These are phyloP conservation scores for Quercus engelmannii DNA, from an alignment of 306 rosid species.

Conservation along the genomic window DNA sequence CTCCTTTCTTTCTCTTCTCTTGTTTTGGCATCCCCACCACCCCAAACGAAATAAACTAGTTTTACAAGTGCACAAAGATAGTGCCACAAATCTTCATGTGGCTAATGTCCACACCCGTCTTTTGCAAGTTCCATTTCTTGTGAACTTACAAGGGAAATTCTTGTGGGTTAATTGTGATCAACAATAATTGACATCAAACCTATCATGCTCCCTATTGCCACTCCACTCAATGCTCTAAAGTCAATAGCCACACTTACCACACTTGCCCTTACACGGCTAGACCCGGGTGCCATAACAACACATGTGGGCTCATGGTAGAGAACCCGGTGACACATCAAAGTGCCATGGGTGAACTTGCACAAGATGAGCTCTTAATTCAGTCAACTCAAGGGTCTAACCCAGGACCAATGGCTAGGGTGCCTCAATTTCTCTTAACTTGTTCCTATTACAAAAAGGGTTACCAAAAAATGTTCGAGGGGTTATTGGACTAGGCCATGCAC, in stretches of 20 bases:
- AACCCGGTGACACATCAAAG: conserved; percentile 48
- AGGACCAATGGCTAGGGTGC: conserved; percentile 23
- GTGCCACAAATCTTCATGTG: conserved; percentile 41
- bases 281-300: conserved; percentile 52
- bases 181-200: conserved; percentile 26
- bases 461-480: conserved; percentile 42
- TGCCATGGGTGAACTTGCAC: conserved; percentile 41
- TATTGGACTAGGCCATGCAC: conserved; percentile 40
- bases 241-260: conserved; percentile 36
- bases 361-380: conserved; percentile 36
- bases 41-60: conserved; percentile 26
- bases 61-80: conserved; percentile 33
- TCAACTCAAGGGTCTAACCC: conserved; percentile 17
- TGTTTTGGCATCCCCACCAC: neutral
- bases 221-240: conserved; percentile 48
- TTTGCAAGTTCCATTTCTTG: conserved; percentile 16
- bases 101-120: conserved; percentile 39
- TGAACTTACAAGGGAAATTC: conserved; percentile 47
- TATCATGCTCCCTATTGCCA: conserved; percentile 50
- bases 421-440: conserved; percentile 56
- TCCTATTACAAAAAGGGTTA: conserved; percentile 31
- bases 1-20: neutral
- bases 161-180: conserved; percentile 43
- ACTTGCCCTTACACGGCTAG: conserved; percentile 18
- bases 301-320: conserved; percentile 31